phyloP scores from a whole-genome alignment of 1,284 basidiomycete genomes.

The Malassezia furfur region DNA sequence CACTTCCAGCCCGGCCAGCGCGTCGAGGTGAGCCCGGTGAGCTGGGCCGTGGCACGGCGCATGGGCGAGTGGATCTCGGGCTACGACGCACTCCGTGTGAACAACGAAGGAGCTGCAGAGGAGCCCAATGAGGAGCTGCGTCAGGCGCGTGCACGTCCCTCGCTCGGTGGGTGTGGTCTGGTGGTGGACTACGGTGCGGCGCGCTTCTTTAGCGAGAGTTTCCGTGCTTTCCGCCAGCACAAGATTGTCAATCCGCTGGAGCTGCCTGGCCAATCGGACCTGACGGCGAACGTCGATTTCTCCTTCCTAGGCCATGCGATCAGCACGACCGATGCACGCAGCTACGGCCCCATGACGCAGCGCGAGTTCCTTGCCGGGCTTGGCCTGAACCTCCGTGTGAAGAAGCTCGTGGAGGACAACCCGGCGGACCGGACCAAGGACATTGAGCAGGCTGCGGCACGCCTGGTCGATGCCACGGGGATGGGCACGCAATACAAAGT shows the following conservation, averaged over 20 bases:
- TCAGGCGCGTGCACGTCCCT: slow-evolving; percentile 17
- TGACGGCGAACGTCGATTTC: slow-evolving; percentile 95
- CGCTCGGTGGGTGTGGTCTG: slow-evolving; percentile 63
- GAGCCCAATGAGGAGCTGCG: slow-evolving; percentile 6
- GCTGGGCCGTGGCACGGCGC: slow-evolving; percentile 36
- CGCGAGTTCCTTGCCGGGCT: slow-evolving; percentile 56
- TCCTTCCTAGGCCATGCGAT: slow-evolving; percentile 72
- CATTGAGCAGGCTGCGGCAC: slow-evolving; percentile 51
- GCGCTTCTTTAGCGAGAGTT: slow-evolving; percentile 63
- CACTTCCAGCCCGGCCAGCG: slow-evolving; percentile 34
- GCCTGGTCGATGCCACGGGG: slow-evolving; percentile 54
- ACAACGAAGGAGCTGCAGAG: slow-evolving; percentile 1
- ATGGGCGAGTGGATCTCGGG: slow-evolving; percentile 41
- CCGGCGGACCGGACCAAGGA: slow-evolving; percentile 40
- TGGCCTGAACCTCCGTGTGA: slow-evolving; percentile 59
- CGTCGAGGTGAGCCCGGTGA: slow-evolving; percentile 39
- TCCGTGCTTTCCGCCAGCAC: slow-evolving; percentile 85
- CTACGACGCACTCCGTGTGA: slow-evolving; percentile 16
- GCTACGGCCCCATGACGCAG: slow-evolving; percentile 63
- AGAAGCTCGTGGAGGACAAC: slow-evolving; percentile 16
- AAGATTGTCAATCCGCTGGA: slow-evolving; percentile 75
- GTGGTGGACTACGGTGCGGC: slow-evolving; percentile 84
- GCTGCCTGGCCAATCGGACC: slow-evolving; percentile 73
- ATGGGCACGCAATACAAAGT: slow-evolving; percentile 58
- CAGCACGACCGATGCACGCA: slow-evolving; percentile 41